phyloP scores from a whole-genome alignment of 306 rosid species.

The Carpinus fangiana region DNA sequence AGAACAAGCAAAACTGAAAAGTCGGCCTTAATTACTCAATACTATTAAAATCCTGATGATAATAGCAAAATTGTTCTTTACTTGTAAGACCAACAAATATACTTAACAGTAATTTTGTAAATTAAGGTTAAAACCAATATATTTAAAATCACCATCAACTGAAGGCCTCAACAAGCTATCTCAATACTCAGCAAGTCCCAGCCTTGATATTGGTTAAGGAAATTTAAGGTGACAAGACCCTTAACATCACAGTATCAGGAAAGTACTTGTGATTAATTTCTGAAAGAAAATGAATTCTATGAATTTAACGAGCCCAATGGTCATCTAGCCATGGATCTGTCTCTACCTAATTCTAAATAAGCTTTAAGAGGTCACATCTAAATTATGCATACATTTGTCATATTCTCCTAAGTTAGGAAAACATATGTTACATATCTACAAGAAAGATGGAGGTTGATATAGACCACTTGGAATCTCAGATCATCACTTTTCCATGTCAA shows the following conservation, averaged over 20 bases:
- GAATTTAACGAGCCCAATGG: not conserved
- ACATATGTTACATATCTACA: not conserved
- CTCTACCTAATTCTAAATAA: not conserved
- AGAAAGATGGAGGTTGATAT: not conserved
- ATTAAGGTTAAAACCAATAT: not conserved
- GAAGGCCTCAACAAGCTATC: slow-evolving; percentile 8
- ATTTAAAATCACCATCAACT: slow-evolving; percentile 2
- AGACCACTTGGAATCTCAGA: not conserved
- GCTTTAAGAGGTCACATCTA: not conserved
- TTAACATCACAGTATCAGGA: not conserved
- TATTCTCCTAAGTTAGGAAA: not conserved
- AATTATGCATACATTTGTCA: not conserved
- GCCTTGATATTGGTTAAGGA: not conserved
- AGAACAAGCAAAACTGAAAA: slow-evolving; percentile 2
- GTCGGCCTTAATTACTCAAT: not conserved
- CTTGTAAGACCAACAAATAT: not conserved
- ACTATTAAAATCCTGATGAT: not conserved
- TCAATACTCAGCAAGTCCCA: not conserved
- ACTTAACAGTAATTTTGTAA: not conserved
- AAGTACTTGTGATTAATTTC: not conserved
- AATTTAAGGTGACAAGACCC: not conserved
- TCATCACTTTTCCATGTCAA: not conserved
- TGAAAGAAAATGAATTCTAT: not conserved
- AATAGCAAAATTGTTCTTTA: not conserved
- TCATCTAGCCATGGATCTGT: not conserved